phyloP scores from a whole-genome alignment of 2,329 filamentous ascomycete species.

The Zymoseptoria passerinii region DNA sequence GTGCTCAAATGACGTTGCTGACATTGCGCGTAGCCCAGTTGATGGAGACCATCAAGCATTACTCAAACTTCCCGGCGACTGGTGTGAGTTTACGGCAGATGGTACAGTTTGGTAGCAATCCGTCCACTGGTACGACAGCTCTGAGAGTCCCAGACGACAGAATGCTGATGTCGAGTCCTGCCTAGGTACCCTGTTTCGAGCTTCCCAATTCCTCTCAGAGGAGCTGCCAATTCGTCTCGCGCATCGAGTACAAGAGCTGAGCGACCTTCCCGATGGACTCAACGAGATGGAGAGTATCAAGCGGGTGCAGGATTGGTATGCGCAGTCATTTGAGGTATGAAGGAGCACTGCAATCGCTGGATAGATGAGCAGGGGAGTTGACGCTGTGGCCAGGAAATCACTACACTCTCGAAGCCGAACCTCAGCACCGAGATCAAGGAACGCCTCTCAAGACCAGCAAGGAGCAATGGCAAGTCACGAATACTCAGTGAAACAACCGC shows the following conservation, averaged over 20 bases:
- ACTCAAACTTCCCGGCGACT: conserved; percentile 81
- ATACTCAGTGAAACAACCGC: conserved; percentile 74
- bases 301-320: conserved; percentile 96
- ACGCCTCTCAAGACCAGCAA: conserved; percentile 63
- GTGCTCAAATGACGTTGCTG: conserved; percentile 10
- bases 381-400: conserved; percentile 65
- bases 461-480: conserved; percentile 51
- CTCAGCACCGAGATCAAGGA: conserved; percentile 69
- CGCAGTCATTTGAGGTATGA: conserved; percentile 93
- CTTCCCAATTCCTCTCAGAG: conserved; percentile 96
- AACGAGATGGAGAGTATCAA: conserved; percentile 97
- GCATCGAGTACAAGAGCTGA: conserved; percentile 90
- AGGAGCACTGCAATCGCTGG: conserved; percentile 4
- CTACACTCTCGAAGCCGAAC: conserved; percentile 67
- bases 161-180: conserved; percentile 2
- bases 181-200: conserved; percentile 85
- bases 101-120: conserved; percentile 95
- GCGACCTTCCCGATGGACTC: conserved; percentile 84
- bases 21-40: conserved; percentile 17
- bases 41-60: conserved; percentile 28
- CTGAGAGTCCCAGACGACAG: not conserved
- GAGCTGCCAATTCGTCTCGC: conserved; percentile 94
- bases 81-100: conserved; percentile 95
- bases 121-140: conserved; percentile 63
- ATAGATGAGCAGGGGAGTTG: conserved; percentile 1